Percentiles rank a stretch among this genome's conserved stretches.
These are phyloP conservation scores for Phlebopus sp. DNA, from an alignment of 1,284 basidiomycete species.

Conservation along the genomic window DNA sequence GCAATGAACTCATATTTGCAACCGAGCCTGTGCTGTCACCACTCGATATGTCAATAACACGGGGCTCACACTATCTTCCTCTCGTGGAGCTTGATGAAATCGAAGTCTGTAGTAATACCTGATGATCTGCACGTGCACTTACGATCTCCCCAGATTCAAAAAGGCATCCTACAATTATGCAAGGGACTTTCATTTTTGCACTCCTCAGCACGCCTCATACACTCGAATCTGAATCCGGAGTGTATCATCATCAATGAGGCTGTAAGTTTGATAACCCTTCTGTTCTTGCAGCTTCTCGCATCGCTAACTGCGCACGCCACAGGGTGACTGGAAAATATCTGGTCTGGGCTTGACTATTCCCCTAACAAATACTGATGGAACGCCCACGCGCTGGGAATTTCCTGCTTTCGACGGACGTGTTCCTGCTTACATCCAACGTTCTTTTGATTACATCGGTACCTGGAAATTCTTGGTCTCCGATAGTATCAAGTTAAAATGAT, in stretches of 20 bases:
- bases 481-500: slow-evolving; percentile 5
- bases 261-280: slow-evolving; percentile 45
- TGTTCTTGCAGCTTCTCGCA: neutral
- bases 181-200: slow-evolving; percentile 94
- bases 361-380: slow-evolving; percentile 68
- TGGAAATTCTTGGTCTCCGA: neutral
- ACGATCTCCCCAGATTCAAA: slow-evolving; percentile 76
- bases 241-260: slow-evolving; percentile 84
- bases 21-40: slow-evolving; percentile 87
- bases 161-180: slow-evolving; percentile 91
- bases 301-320: slow-evolving; percentile 8
- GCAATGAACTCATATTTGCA: slow-evolving; percentile 87
- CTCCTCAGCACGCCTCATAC: slow-evolving; percentile 86
- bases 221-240: slow-evolving; percentile 88
- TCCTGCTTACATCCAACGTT: slow-evolving; percentile 83
- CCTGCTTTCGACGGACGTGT: slow-evolving; percentile 84
- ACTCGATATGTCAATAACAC: slow-evolving; percentile 70
- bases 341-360: slow-evolving; percentile 88
- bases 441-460: slow-evolving; percentile 91
- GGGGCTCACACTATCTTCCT: slow-evolving; percentile 51
- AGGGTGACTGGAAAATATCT: slow-evolving; percentile 99
- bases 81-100: slow-evolving; percentile 84
- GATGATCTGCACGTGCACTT: slow-evolving; percentile 9
- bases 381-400: slow-evolving; percentile 81
- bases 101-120: slow-evolving; percentile 54